Conservation (phyloP, 1,139 yeast genomes). For the Meyerozyma athensensis region DNA sequence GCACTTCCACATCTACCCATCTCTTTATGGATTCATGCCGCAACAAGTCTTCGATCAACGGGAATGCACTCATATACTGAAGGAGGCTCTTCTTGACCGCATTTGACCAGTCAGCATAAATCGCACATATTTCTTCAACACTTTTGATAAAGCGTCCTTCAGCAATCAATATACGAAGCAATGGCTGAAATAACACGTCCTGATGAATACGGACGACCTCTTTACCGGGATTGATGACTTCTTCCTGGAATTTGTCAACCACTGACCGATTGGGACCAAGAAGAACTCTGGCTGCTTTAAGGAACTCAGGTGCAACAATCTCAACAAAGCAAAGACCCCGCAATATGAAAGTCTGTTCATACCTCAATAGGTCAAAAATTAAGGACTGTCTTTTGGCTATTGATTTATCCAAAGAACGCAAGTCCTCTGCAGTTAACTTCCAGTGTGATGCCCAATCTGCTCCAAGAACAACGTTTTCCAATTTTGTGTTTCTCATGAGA, state of each 20-base stretch:
- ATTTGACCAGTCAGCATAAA: conserved; percentile 63
- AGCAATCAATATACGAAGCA: conserved; percentile 31
- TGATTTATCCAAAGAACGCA: conserved; percentile 49
- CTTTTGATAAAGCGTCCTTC: conserved; percentile 68
- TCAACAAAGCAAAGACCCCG: conserved; percentile 64
- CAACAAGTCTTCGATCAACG: conserved; percentile 22
- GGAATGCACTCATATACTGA: conserved; percentile 48
- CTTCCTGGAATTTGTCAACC: conserved; percentile 49
- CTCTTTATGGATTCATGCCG: conserved; percentile 47
- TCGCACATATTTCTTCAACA: conserved; percentile 48
- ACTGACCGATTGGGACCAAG: conserved; percentile 26
- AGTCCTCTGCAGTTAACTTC: conserved; percentile 56
- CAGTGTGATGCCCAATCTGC: conserved; percentile 77
- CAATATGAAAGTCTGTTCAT: conserved; percentile 71
- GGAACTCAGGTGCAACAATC: conserved; percentile 39
- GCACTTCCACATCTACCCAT: conserved; percentile 46
- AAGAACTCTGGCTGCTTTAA: conserved; percentile 45
- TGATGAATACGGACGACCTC: conserved; percentile 61
- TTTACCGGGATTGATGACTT: conserved; percentile 57
- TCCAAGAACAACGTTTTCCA: conserved; percentile 35
- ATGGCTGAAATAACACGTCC: conserved; percentile 51
- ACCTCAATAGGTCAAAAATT: conserved; percentile 69
- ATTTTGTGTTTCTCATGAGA: conserved; percentile 29
- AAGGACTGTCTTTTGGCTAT: conserved; percentile 68
- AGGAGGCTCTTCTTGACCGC: conserved; percentile 53